Evolutionary conservation across 352 stramenopile species (phyloP).

Genomic region (Globisporangium okanoganense): DNA sequence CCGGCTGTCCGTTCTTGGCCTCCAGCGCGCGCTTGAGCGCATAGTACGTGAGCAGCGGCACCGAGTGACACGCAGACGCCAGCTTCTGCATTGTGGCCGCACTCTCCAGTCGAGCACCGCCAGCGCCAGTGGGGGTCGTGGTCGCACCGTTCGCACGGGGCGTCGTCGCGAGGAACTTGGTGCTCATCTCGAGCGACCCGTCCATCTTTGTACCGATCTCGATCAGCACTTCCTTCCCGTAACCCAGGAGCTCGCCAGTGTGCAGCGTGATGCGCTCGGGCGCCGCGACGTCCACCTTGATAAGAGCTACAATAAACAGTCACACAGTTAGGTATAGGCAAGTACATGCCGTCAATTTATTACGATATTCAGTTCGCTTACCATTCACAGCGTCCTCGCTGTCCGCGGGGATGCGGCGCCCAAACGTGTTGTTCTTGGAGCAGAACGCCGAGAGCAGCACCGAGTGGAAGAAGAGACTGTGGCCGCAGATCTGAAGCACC

Average conservation of each 20-base stretch:
- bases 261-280: conserved; percentile 81
- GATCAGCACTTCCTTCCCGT: conserved; percentile 60
- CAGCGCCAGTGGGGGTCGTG: conserved; percentile 6
- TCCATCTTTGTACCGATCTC: conserved; percentile 65
- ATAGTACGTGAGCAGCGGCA: conserved; percentile 79
- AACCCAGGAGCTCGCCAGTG: conserved; percentile 46
- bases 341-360: background rate
- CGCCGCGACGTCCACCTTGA: conserved; percentile 81
- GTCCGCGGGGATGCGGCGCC: conserved; percentile 51
- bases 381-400: conserved; percentile 63
- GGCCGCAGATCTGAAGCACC: conserved; percentile 75
- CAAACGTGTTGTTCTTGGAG: conserved; percentile 69
- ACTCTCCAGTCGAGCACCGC: conserved; percentile 28
- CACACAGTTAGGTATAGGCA: background rate
- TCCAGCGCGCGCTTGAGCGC: conserved; percentile 53
- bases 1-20: conserved; percentile 33
- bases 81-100: conserved; percentile 49
- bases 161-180: conserved; percentile 51
- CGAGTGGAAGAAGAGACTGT: conserved; percentile 87
- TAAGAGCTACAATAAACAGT: conserved; percentile 30
- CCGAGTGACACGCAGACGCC: conserved; percentile 53
- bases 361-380: conserved; percentile 15
- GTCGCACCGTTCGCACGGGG: conserved; percentile 18
- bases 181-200: conserved; percentile 54
- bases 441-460: conserved; percentile 72